phyloP scores from a whole-genome alignment of 2,329 filamentous ascomycete species.

The Diplocarpon rosae region DNA sequence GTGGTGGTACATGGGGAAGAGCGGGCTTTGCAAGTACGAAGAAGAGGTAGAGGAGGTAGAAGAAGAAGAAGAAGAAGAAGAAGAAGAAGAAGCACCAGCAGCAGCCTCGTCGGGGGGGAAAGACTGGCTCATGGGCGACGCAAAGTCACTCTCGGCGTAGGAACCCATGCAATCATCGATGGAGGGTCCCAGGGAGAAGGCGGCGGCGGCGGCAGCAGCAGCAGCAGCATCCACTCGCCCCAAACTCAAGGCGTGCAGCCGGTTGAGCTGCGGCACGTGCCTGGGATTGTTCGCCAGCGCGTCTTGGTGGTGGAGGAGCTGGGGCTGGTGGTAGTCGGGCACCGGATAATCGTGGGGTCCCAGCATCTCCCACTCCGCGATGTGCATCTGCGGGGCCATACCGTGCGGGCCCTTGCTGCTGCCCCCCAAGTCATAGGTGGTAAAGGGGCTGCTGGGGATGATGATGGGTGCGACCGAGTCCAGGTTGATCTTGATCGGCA shows the following conservation, averaged over 20 bases:
- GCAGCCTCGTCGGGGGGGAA: conserved; percentile 45
- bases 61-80: too few relatives aligned
- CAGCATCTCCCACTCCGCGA: conserved; percentile 25
- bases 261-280: conserved; percentile 40
- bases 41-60: too few relatives aligned
- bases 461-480: conserved; percentile 16
- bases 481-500: conserved; percentile 26
- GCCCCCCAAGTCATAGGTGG: conserved; percentile 31
- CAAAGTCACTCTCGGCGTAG: conserved; percentile 43
- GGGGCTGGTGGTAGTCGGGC: conserved; percentile 19
- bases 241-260: conserved; percentile 36
- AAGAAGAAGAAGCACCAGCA: too few relatives aligned
- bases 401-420: conserved; percentile 30
- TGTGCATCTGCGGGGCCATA: conserved; percentile 18
- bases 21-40: conserved; percentile 43
- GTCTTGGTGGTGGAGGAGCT: conserved; percentile 20
- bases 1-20: conserved; percentile 49
- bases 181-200: too few relatives aligned
- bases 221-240: conserved; percentile 24
- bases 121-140: conserved; percentile 41
- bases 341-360: conserved; percentile 22
- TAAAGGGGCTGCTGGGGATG: conserved; percentile 22
- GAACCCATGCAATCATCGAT: conserved; percentile 48
- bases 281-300: conserved; percentile 18
- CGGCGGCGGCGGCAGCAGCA: too few relatives aligned